A percentile compares a stretch with the other conserved stretches of the same genome.
Conservation (phyloP, 352 stramenopile genomes). For the Heterotrichella gracilis region DNA sequence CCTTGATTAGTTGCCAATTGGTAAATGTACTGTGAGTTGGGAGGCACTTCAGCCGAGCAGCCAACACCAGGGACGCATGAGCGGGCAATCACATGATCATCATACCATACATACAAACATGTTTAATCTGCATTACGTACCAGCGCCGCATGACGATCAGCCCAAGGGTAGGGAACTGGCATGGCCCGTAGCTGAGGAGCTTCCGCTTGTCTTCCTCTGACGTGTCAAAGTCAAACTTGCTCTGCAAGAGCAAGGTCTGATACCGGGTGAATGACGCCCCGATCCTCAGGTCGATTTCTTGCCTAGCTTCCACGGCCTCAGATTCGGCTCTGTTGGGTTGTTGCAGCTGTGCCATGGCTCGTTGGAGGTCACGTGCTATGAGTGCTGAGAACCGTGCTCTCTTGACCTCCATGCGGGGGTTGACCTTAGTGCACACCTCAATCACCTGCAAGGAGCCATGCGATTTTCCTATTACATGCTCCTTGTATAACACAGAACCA, state of each 20-base stretch:
- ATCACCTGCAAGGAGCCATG: too few species aligned
- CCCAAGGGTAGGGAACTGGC: conserved; percentile 93
- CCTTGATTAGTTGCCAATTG: too few species aligned
- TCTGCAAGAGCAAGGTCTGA: conserved; percentile 60
- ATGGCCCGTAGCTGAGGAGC: conserved; percentile 88
- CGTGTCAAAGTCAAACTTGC: conserved; percentile 24
- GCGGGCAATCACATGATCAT: too few species aligned
- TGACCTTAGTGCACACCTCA: conserved; percentile 36
- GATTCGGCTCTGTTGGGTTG: conserved; percentile 20
- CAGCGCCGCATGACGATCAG: too few species aligned
- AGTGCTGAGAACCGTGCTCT: conserved; percentile 61
- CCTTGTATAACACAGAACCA: too few species aligned
- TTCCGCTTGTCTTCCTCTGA: neutral
- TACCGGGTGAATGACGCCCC: conserved; percentile 66
- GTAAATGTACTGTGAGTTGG: too few species aligned
- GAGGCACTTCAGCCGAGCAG: too few species aligned
- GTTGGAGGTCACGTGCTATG: conserved; percentile 49
- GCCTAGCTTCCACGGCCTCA: conserved; percentile 43
- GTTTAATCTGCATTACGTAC: too few species aligned
- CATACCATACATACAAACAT: too few species aligned
- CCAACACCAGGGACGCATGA: too few species aligned
- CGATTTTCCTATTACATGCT: too few species aligned
- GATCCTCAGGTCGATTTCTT: conserved; percentile 66
- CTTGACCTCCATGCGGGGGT: conserved; percentile 32
- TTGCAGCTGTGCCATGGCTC: conserved; percentile 34